Evolutionary conservation across 108 stramenopile genomes (phyloP), one percentile per base, ranked within the genome.

Genomic region (Fragilaria radians): DNA sequence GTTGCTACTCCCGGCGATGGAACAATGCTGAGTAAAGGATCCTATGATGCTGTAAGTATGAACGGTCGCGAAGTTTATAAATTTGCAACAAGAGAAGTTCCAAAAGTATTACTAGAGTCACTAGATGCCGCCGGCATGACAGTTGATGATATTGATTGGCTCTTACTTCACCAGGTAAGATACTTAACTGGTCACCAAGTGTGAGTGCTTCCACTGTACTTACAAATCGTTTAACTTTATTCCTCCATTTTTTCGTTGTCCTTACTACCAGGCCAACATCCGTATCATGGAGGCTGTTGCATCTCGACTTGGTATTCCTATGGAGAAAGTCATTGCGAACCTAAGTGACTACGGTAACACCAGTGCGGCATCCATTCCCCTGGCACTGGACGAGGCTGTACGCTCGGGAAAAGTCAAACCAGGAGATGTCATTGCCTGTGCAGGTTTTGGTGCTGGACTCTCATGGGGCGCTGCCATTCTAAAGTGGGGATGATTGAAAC

Each of bases 361-460:
- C 23, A 88, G 83, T 66, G 97, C 96, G 21, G 96, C 73, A 21
- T 90, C 88, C 30, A 97, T 97, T 58, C 96, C 96, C 22, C 64
- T 98, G 57, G 96, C 96, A 1, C 75, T 97, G 52, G 91, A 91
- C 62, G 95, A 93, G 74, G 97, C 97, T 17, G 95, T 98, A 0
- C 70, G 82, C 30, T 70, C 66, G 31, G 93, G 91, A 18, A 73
- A 77, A 68, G 91, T 98, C n/a, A 95, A 96, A 70, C 83, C 93
- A 61, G 97, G 97, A 21, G 97, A 98, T 73, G 85, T 98, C 48
- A 89, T 98, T 66, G 97, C 95, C 0, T 91, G 89, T 75, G 86
- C 95, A 29, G 97, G 97, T n/a, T 98, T 98, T 57, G 97, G 96
- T 46, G 97, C 97, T 3, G 97, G 97, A 21, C 77, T 98, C 45